Percentiles rank a stretch among this genome's conserved stretches.
phyloP scores from a whole-genome alignment of 345 rosid genomes.

The Erysimum cheiranthoides region DNA sequence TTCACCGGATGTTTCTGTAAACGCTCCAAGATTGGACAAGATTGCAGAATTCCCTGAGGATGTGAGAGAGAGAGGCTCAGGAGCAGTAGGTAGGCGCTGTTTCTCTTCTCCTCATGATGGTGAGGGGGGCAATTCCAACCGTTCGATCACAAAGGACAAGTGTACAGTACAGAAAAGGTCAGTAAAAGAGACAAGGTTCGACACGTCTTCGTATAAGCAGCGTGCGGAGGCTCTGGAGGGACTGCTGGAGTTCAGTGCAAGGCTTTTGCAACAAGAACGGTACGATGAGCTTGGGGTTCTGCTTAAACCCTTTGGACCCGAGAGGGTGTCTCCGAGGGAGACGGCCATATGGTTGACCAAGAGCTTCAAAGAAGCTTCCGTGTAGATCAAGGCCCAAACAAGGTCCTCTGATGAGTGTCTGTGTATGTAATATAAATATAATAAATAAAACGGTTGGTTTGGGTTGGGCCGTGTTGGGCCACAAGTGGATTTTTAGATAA shows the following conservation, averaged over 20 bases:
- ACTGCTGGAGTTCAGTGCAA: conserved; percentile 89
- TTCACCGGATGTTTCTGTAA: conserved; percentile 84
- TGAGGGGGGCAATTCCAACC: conserved; percentile 40
- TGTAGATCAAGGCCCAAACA: conserved; percentile 23
- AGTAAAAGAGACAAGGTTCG: conserved; percentile 64
- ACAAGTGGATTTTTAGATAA: neutral
- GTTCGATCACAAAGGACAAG: conserved; percentile 85
- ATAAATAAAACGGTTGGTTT: neutral
- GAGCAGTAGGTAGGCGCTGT: conserved; percentile 56
- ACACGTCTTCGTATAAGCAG: conserved; percentile 89
- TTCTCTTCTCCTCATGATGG: neutral
- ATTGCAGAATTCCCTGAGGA: conserved; percentile 82
- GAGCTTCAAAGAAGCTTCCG: conserved; percentile 87
- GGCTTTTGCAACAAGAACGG: conserved; percentile 72
- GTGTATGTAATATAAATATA: too few relatives aligned
- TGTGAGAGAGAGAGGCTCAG: conserved; percentile 49
- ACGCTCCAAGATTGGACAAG: conserved; percentile 88
- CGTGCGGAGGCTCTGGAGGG: conserved; percentile 98
- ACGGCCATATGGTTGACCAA: conserved; percentile 97
- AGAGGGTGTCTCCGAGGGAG: conserved; percentile 91
- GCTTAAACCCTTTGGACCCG: conserved; percentile 91
- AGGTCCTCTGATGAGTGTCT: too few relatives aligned
- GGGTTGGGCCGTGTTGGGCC: conserved; percentile 7
- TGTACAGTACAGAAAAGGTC: conserved; percentile 65
- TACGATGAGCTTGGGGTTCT: conserved; percentile 88